Conservation (phyloP, 2,329 filamentous ascomycete genomes). For the Penicillium sp. region DNA sequence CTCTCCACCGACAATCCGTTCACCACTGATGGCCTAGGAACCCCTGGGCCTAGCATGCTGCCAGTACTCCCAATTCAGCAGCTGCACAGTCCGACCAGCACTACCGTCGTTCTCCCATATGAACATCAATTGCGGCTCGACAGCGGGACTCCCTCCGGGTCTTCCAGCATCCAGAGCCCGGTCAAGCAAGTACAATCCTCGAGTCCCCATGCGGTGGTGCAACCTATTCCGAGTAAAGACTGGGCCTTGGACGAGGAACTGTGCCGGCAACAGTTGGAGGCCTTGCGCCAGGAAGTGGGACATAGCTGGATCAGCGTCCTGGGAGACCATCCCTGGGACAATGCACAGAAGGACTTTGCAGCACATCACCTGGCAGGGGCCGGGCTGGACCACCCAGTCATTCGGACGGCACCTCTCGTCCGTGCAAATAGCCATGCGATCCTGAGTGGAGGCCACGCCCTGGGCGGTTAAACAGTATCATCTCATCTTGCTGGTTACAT, state of each 20-base stretch:
- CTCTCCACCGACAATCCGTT: slow-evolving; percentile 55
- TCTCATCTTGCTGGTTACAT: neutral
- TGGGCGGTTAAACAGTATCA: slow-evolving; percentile 38
- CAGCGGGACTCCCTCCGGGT: slow-evolving; percentile 38
- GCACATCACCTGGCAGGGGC: slow-evolving; percentile 39
- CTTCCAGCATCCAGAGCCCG: slow-evolving; percentile 32
- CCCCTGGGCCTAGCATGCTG: slow-evolving; percentile 37
- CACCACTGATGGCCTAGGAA: slow-evolving; percentile 39
- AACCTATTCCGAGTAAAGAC: slow-evolving; percentile 37
- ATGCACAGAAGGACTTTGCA: slow-evolving; percentile 38
- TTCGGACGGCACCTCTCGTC: slow-evolving; percentile 42
- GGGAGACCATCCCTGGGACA: slow-evolving; percentile 72
- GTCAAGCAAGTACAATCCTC: slow-evolving; percentile 28
- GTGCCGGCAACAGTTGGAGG: slow-evolving; percentile 87
- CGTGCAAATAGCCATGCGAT: slow-evolving; percentile 49
- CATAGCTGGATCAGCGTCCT: slow-evolving; percentile 86
- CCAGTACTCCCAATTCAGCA: slow-evolving; percentile 39
- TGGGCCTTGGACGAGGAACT: slow-evolving; percentile 68
- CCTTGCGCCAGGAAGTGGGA: slow-evolving; percentile 81
- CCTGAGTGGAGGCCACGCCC: slow-evolving; percentile 48
- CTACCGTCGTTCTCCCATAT: slow-evolving; percentile 32
- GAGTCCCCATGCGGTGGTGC: slow-evolving; percentile 31
- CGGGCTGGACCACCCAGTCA: slow-evolving; percentile 40
- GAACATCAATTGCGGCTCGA: slow-evolving; percentile 42
- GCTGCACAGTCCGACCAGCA: slow-evolving; percentile 38